phyloP scores from a whole-genome alignment of 495 filamentous ascomycete species.

The Acidomyces sp. region DNA sequence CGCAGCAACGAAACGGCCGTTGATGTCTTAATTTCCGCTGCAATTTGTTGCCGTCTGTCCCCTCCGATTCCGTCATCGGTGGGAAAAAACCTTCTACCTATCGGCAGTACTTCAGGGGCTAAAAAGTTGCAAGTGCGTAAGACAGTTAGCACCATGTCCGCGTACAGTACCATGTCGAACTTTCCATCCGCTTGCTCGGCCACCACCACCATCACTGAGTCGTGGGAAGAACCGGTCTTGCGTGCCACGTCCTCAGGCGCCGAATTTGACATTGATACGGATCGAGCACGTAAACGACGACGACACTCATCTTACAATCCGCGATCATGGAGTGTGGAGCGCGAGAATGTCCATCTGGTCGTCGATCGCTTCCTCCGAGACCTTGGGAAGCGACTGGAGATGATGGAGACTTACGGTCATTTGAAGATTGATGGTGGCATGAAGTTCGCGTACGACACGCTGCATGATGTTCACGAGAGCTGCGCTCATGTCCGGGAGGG shows the following conservation, averaged over 20 bases:
- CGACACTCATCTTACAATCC: slow-evolving; percentile 26
- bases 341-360: slow-evolving; percentile 24
- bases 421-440: slow-evolving; percentile 71
- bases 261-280: slow-evolving; percentile 11
- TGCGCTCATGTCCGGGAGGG: slow-evolving; percentile 88
- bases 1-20: too few relatives aligned
- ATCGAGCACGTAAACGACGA: slow-evolving; percentile 17
- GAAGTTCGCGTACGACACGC: slow-evolving; percentile 63
- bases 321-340: slow-evolving; percentile 19
- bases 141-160: slow-evolving; percentile 9
- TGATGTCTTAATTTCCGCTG: too few relatives aligned
- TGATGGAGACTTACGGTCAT: slow-evolving; percentile 79
- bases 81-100: too few relatives aligned
- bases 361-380: slow-evolving; percentile 81
- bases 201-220: slow-evolving; percentile 10
- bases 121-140: too few relatives aligned
- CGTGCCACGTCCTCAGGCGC: slow-evolving; percentile 15
- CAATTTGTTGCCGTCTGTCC: too few relatives aligned
- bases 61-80: too few relatives aligned
- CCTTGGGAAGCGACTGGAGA: slow-evolving; percentile 71
- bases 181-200: slow-evolving; percentile 2
- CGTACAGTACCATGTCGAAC: slow-evolving; percentile 8
- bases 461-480: slow-evolving; percentile 74
- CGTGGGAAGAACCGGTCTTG: slow-evolving; percentile 20
- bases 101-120: too few relatives aligned